phyloP scores from a whole-genome alignment of 1,284 basidiomycete species.

The Apiotrichum akiyoshidainum region DNA sequence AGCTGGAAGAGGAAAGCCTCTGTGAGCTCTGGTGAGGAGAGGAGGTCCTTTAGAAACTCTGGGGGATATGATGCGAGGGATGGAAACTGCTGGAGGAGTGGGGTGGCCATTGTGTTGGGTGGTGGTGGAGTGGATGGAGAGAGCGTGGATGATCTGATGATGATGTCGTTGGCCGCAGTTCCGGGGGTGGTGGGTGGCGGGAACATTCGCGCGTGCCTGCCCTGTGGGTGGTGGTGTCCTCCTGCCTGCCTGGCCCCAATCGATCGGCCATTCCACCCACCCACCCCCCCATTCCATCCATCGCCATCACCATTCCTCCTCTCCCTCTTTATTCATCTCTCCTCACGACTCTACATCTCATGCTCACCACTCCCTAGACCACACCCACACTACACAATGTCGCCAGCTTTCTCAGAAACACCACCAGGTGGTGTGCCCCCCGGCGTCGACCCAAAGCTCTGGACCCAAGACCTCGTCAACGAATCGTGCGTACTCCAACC shows the following conservation, averaged over 20 bases:
- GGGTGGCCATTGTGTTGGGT: conserved; percentile 48
- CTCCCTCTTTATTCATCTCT: not conserved
- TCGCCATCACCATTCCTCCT: not conserved
- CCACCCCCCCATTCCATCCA: too few relatives aligned
- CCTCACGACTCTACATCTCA: not conserved
- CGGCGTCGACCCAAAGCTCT: conserved; percentile 28
- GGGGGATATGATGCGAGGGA: conserved; percentile 42
- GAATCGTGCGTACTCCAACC: conserved; percentile 58
- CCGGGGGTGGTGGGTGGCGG: not conserved
- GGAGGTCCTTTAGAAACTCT: conserved; percentile 69
- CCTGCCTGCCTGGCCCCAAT: too few relatives aligned
- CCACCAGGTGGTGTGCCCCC: conserved; percentile 7
- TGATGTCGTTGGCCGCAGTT: not conserved
- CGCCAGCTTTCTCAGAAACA: not conserved
- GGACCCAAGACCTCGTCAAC: conserved; percentile 62
- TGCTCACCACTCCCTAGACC: not conserved
- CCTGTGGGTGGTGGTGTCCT: too few relatives aligned
- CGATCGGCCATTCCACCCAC: too few relatives aligned
- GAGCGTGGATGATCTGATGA: not conserved
- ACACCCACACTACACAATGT: not conserved
- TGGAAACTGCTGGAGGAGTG: conserved; percentile 47
- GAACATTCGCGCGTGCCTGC: too few relatives aligned
- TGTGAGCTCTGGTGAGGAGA: conserved; percentile 75
- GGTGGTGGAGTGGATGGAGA: not conserved
- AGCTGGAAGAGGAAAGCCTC: conserved; percentile 80